Conservation (phyloP, 2,329 filamentous ascomycete genomes). For the Xylogone sp. region DNA sequence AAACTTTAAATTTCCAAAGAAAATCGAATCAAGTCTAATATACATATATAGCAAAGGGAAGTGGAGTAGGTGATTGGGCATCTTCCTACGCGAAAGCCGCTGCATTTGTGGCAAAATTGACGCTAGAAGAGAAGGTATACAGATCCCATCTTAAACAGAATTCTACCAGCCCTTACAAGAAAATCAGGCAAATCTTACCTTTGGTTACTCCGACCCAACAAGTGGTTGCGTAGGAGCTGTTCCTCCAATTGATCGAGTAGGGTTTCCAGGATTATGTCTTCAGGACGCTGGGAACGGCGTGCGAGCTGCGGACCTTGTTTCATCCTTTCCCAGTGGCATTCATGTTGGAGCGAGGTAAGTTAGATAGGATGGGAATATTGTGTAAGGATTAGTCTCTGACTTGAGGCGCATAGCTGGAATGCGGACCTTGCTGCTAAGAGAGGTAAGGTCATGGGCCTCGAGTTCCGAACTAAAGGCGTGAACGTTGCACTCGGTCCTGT, state of each 20-base stretch:
- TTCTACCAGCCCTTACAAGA: conserved; percentile 56
- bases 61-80: conserved; percentile 43
- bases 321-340: conserved; percentile 17
- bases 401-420: conserved; percentile 55
- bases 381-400: too few species aligned
- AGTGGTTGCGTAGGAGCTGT: conserved; percentile 25
- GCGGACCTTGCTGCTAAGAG: conserved; percentile 61
- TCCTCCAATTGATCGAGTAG: conserved; percentile 49
- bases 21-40: too few species aligned
- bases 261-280: conserved; percentile 58
- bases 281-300: conserved; percentile 68
- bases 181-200: conserved; percentile 40
- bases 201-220: too few species aligned
- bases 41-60: too few species aligned
- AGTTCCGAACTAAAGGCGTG: conserved; percentile 69
- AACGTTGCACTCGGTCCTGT: conserved; percentile 63
- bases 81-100: conserved; percentile 67
- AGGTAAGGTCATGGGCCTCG: conserved; percentile 66
- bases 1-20: too few species aligned
- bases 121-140: conserved; percentile 17
- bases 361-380: too few species aligned
- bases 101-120: conserved; percentile 54
- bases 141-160: too few species aligned
- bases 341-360: conserved; percentile 19
- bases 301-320: conserved; percentile 53